Evolutionary conservation across 305 asterid genomes (phyloP), one percentile per base, ranked within the genome.

Genomic region (Fraxinus angustifolia): DNA sequence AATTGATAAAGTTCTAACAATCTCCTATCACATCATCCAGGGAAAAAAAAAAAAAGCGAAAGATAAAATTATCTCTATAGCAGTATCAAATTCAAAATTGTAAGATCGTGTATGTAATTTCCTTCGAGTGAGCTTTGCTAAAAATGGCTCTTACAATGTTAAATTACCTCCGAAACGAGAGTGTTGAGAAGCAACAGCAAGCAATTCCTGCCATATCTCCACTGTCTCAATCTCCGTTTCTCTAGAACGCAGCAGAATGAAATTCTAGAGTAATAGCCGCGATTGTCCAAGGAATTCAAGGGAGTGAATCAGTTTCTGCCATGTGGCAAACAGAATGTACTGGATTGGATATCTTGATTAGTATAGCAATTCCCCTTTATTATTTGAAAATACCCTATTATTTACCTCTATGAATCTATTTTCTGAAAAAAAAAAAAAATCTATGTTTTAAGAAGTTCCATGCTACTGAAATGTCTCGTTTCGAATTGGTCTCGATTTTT

Each of bases 81-180:
- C 30, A 8, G 72, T 23, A 62, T 62, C 7, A 62, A 62, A 62
- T 62, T 10, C 72, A 62, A 62, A 62, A 62, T 23, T 62, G 14
- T 62, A 26, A 62, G 72, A 23, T 62, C n/a, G 12, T 8, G 14
- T 2, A 26, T 1, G 38, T 26, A 67, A 67, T 67, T 26, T 67
- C 38, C 73, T 10, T 67, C 19, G 31, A 30, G 14, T 8, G n/a
- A 62, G 16, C 12, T 60, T 8, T 21, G 31, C 36, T 11, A 65
- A 65, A 28, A 65, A 45, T 8, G 35, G 73, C 8, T 56, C 30
- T 16, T 3, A 62, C 23, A 34, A 19, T 50, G 82, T 6, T 6
- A 38, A n/a, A 5, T 83, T 87, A 90, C 96, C 97, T 94, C 8
- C 82, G 86, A 79, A 87, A 91, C 80, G 96, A 89, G 83, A 90